Percentiles rank a stretch among this genome's conserved stretches.
These are phyloP conservation scores for Symmetrospora coprosmae DNA, from an alignment of 768 basidiomycete genomes.

Conservation along the genomic window DNA sequence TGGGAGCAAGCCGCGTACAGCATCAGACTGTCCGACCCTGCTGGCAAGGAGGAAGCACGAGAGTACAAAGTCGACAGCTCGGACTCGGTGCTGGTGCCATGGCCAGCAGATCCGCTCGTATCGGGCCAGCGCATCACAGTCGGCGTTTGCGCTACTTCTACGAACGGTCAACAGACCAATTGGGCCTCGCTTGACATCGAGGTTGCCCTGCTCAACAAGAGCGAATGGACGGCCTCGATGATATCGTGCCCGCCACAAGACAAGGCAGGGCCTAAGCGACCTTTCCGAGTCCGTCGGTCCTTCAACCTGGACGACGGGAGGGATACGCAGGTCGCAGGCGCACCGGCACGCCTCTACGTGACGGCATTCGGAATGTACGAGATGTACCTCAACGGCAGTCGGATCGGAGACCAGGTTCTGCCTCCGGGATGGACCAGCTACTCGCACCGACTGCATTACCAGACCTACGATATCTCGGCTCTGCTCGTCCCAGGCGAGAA, in stretches of 20 bases:
- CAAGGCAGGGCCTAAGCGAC: slow-evolving; percentile 24
- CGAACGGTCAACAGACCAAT: slow-evolving; percentile 17
- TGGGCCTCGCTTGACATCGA: slow-evolving; percentile 29
- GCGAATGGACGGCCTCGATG: slow-evolving; percentile 30
- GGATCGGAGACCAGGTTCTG: slow-evolving; percentile 32
- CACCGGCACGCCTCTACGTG: slow-evolving; percentile 32
- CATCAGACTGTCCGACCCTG: slow-evolving; percentile 22
- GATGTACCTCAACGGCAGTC: slow-evolving; percentile 31
- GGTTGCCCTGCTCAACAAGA: slow-evolving; percentile 24
- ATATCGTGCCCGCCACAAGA: slow-evolving; percentile 6
- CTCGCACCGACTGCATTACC: slow-evolving; percentile 31
- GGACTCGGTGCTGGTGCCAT: slow-evolving; percentile 32
- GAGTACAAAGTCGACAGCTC: slow-evolving; percentile 20
- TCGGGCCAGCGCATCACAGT: slow-evolving; percentile 29
- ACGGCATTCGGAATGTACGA: slow-evolving; percentile 35
- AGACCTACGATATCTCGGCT: slow-evolving; percentile 31
- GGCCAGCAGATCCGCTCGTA: slow-evolving; percentile 29
- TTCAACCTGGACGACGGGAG: slow-evolving; percentile 21
- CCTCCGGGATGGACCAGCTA: slow-evolving; percentile 35
- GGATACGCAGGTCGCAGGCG: not conserved
- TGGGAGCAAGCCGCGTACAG: slow-evolving; percentile 34
- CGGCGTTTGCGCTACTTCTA: slow-evolving; percentile 23
- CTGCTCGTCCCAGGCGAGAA: slow-evolving; percentile 29
- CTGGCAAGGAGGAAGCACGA: slow-evolving; percentile 10
- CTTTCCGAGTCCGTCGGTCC: slow-evolving; percentile 25